Conservation (phyloP, 768 basidiomycete genomes). For the Lentinula raphanica region DNA sequence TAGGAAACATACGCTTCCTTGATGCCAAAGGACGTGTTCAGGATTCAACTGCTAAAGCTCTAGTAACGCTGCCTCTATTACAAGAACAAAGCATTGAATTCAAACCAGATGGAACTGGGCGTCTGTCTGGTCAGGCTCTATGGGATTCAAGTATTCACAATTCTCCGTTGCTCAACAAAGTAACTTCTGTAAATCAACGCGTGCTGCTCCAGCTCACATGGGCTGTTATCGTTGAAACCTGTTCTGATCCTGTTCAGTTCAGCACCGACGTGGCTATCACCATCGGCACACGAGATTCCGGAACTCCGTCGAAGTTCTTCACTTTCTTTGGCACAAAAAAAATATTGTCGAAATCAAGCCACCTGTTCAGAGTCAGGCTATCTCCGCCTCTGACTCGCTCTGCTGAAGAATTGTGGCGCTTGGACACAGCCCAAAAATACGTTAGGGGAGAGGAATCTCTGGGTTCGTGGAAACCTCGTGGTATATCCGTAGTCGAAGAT, state of each 20-base stretch:
- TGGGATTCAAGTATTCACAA: conserved; percentile 96
- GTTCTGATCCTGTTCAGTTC: conserved; percentile 84
- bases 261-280: conserved; percentile 80
- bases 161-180: conserved; percentile 78
- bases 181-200: conserved; percentile 73
- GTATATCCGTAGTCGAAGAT: conserved; percentile 86
- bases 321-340: conserved; percentile 75
- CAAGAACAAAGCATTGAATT: conserved; percentile 72
- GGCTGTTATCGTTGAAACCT: conserved; percentile 77
- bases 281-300: conserved; percentile 80
- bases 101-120: conserved; percentile 78
- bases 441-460: conserved; percentile 88
- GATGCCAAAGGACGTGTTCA: conserved; percentile 80
- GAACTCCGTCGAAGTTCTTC: conserved; percentile 73
- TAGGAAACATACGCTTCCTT: conserved; percentile 81
- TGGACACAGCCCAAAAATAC: conserved; percentile 94
- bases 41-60: conserved; percentile 65
- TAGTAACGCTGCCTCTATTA: conserved; percentile 69
- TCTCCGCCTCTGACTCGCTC: conserved; percentile 83
- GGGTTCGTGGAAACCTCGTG: conserved; percentile 80
- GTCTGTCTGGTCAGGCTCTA: conserved; percentile 60
- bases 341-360: conserved; percentile 71
- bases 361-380: conserved; percentile 78
- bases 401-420: conserved; percentile 85
- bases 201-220: conserved; percentile 75